phyloP scores from a whole-genome alignment of 768 basidiomycete species.

The Leccinellum albellum region DNA sequence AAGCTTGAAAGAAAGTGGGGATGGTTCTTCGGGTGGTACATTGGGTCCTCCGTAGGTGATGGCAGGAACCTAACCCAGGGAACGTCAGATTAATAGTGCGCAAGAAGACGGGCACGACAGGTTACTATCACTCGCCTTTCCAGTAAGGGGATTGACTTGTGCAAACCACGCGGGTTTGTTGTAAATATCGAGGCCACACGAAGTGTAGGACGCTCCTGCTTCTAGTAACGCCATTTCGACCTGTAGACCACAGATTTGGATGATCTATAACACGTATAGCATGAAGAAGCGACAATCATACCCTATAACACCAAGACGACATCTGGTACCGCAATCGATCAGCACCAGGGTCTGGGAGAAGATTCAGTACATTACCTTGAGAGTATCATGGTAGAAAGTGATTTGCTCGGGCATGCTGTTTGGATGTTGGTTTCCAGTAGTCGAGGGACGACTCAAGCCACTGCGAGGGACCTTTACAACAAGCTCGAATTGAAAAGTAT shows the following conservation, averaged over 20 bases:
- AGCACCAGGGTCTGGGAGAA: not conserved
- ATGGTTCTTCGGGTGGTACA: not conserved
- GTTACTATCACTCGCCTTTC: slow-evolving; percentile 56
- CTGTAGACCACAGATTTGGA: slow-evolving; percentile 24
- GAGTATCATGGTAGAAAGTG: slow-evolving; percentile 37
- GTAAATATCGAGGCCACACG: slow-evolving; percentile 51
- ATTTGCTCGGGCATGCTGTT: slow-evolving; percentile 28
- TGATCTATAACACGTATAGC: too few relatives aligned
- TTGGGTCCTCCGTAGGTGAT: not conserved
- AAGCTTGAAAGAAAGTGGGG: not conserved
- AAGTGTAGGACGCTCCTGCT: slow-evolving; percentile 43
- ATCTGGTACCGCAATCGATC: slow-evolving; percentile 29
- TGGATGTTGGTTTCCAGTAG: not conserved
- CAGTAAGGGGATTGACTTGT: slow-evolving; percentile 53
- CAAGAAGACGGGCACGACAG: too few relatives aligned
- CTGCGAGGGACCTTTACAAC: too few relatives aligned
- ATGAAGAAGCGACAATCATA: slow-evolving; percentile 28
- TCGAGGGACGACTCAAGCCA: too few relatives aligned
- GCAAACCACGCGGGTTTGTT: slow-evolving; percentile 70
- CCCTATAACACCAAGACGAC: slow-evolving; percentile 55
- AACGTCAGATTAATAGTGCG: too few relatives aligned
- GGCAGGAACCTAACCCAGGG: not conserved
- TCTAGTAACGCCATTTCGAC: slow-evolving; percentile 58
- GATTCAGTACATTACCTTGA: slow-evolving; percentile 34
- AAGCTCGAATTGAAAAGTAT: too few relatives aligned